These are phyloP conservation scores for Erigeron philadelphicus DNA, from an alignment of 140 eudicot genomes.

Conservation along the genomic window DNA sequence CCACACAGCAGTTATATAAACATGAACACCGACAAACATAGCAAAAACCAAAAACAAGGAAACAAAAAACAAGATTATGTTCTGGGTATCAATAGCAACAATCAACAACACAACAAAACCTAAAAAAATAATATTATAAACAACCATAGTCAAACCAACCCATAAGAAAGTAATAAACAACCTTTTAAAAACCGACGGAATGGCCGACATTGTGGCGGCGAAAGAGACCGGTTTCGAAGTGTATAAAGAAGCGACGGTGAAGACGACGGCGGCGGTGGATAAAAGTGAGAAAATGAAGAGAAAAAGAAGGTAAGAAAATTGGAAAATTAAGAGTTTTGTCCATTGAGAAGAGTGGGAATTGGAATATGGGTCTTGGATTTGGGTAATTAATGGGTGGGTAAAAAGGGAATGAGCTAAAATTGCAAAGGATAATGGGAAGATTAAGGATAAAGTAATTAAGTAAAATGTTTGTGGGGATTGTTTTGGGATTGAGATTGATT, in stretches of 20 bases:
- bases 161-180: conserved; percentile 63
- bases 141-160: conserved; percentile 59
- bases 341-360: conserved; percentile 41
- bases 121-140: conserved; percentile 49
- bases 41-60: conserved; percentile 43
- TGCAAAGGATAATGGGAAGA: conserved; percentile 81
- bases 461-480: conserved; percentile 71
- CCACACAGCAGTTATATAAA: conserved; percentile 76
- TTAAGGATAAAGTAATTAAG: conserved; percentile 66
- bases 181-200: conserved; percentile 61
- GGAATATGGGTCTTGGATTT: conserved; percentile 44
- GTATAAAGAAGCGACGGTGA: conserved; percentile 80
- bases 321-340: conserved; percentile 53
- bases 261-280: conserved; percentile 86
- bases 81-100: conserved; percentile 59
- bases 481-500: conserved; percentile 65
- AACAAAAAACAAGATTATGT: conserved; percentile 41
- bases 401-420: conserved; percentile 77
- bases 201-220: conserved; percentile 57
- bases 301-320: conserved; percentile 62
- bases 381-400: conserved; percentile 63
- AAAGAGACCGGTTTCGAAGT: conserved; percentile 64
- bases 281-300: conserved; percentile 72
- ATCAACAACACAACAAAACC: conserved; percentile 51
- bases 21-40: conserved; percentile 70